Base-by-base conservation (phyloP, 2,329 filamentous ascomycete genomes). In the Aspergillus sp. region DNA sequence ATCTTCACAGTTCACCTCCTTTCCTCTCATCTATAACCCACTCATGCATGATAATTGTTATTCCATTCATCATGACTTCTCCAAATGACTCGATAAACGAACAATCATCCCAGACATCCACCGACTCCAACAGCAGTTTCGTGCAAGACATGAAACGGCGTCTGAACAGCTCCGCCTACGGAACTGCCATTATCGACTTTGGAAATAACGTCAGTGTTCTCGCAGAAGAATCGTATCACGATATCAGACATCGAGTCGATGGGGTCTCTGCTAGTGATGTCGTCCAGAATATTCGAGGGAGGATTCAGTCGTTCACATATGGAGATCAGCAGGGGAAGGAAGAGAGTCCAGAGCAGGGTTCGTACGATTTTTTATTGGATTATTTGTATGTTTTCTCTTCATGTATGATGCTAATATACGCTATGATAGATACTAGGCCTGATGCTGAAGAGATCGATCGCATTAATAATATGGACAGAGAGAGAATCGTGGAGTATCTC, bases 401-500 rank as follows among this genome's bases (percentile, higher is more conserved):
- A n/a, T 40, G 10, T 31, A 28, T 32, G 27, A 37, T 35, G n/a
- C 5, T 5, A 40, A 12, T 11, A 5, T 27, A 44, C 35, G 39
- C 5, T 19, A 19, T 13, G 43, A 44, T 29, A 28, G 28, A 27
- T 13, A 37, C 43, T 34, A 27, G 30, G 6, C 43, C 44, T 3
- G 38, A 46, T 19, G 27, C 44, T 5, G 45, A 58, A 5, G 60
- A 63, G 11, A 42, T 45, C 19, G 44, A 56, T 8, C 27, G 38
- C 7, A 61, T 65, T 13, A 57, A 65, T 34, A 43, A 50, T 2
- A 48, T 65, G 53, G 54, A 59, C 7, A 47, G 49, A 28, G 62
- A 64, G n/a, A 52, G 51, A 34, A 48, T 66, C 6, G 57, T 53
- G 13, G 63, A 65, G 27, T 67, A 62, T 27, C 45, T 67, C 2